Percentiles rank a stretch among this genome's conserved stretches.
These are phyloP conservation scores for Alternaria arbusti DNA, from an alignment of 2,329 filamentous ascomycete species.

Conservation along the genomic window DNA sequence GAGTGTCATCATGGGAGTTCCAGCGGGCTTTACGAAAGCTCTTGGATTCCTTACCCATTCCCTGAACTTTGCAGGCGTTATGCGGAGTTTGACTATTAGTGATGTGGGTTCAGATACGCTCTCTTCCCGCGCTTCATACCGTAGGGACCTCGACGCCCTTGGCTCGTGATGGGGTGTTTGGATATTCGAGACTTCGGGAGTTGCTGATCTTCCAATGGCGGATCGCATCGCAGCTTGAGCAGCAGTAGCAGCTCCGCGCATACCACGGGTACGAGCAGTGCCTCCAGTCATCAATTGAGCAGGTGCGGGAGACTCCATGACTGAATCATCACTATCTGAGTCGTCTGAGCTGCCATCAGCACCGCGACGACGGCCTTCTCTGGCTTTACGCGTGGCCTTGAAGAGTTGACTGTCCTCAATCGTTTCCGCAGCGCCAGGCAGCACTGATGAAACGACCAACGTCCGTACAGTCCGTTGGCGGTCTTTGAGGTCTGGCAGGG, in stretches of 20 bases:
- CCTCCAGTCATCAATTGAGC: conserved; percentile 70
- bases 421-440: conserved; percentile 81
- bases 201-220: conserved; percentile 80
- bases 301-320: conserved; percentile 79
- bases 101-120: conserved; percentile 68
- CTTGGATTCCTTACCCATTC: conserved; percentile 67
- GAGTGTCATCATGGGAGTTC: conserved; percentile 54
- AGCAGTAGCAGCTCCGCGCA: conserved; percentile 85
- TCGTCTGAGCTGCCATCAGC: conserved; percentile 83
- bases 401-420: conserved; percentile 87
- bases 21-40: conserved; percentile 51
- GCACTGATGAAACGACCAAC: conserved; percentile 86
- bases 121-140: conserved; percentile 76
- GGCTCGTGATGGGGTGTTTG: conserved; percentile 68
- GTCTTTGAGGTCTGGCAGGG: conserved; percentile 94
- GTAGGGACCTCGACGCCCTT: conserved; percentile 66
- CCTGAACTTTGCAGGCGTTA: conserved; percentile 74
- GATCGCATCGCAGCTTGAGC: conserved; percentile 86
- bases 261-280: conserved; percentile 83
- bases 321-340: conserved; percentile 88
- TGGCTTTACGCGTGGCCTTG: conserved; percentile 63
- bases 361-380: conserved; percentile 62
- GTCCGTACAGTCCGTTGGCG: conserved; percentile 92
- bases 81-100: conserved; percentile 75
- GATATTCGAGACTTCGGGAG: conserved; percentile 74